phyloP scores from a whole-genome alignment of 352 stramenopile species.

The Globisporangium echinulatum region DNA sequence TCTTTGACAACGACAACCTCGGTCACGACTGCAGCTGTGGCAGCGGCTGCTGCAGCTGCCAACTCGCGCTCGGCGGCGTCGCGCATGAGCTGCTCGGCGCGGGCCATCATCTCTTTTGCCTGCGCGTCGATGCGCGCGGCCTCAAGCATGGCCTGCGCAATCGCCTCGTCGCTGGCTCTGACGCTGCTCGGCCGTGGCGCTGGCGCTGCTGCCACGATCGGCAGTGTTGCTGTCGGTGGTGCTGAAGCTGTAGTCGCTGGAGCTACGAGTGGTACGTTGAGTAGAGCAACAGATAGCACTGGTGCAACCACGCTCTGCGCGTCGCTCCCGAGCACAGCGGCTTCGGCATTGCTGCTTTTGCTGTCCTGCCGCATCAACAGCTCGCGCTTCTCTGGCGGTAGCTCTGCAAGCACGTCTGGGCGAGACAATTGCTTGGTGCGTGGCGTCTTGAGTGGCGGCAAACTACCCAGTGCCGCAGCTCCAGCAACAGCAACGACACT shows the following conservation, averaged over 20 bases:
- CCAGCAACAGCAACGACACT: not conserved
- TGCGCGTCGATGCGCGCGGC: conserved; percentile 51
- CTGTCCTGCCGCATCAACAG: not conserved
- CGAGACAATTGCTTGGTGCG: conserved; percentile 6
- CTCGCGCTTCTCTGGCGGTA: conserved; percentile 4
- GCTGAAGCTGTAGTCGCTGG: not conserved
- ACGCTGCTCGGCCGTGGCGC: not conserved
- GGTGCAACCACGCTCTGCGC: no score
- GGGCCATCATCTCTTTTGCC: conserved; percentile 71
- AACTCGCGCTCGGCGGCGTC: conserved; percentile 31
- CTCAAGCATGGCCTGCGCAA: conserved; percentile 38
- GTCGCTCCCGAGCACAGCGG: no score
- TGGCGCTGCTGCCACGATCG: not conserved
- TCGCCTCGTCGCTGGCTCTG: conserved; percentile 10
- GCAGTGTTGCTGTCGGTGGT: not conserved
- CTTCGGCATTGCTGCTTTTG: not conserved
- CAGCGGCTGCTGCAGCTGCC: conserved; percentile 8
- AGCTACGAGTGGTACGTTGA: no score
- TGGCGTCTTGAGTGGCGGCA: conserved; percentile 12
- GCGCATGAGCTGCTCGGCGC: conserved; percentile 57
- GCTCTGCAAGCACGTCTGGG: conserved; percentile 10
- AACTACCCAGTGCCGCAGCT: not conserved
- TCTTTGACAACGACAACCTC: conserved; percentile 66
- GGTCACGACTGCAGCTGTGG: conserved; percentile 23
- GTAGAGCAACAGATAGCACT: no score